These are phyloP conservation scores for Arxiozyma heterogenica DNA, from an alignment of 1,139 yeast species.

Conservation along the genomic window DNA sequence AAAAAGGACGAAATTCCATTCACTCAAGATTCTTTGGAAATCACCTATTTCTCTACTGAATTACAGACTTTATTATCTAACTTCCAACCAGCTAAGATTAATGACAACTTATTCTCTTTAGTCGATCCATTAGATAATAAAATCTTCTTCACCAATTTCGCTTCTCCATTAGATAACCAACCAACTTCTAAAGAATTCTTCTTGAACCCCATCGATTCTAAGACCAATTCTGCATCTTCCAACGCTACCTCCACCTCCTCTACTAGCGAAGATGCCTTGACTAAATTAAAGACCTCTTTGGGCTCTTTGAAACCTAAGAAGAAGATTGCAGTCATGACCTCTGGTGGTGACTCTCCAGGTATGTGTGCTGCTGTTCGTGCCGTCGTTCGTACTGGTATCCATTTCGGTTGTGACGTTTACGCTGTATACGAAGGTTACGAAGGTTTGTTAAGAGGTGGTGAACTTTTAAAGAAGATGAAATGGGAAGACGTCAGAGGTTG, in stretches of 20 bases:
- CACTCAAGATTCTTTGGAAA: conserved; percentile 25
- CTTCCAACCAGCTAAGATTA: conserved; percentile 25
- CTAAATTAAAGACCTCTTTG: conserved; percentile 17
- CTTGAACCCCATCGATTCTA: conserved; percentile 4
- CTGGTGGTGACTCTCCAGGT: conserved; percentile 85
- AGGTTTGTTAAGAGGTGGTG: conserved; percentile 66
- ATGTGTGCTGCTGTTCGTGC: conserved; percentile 80
- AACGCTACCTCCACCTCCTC: conserved; percentile 7
- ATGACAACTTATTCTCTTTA: conserved; percentile 25
- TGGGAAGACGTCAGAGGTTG: conserved; percentile 76
- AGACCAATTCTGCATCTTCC: conserved; percentile 6
- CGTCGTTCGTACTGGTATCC: conserved; percentile 66
- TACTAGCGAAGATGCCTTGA: conserved; percentile 15
- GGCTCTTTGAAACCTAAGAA: conserved; percentile 28
- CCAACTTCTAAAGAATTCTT: conserved; percentile 33
- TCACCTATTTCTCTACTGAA: conserved; percentile 47
- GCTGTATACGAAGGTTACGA: conserved; percentile 74
- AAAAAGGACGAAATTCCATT: conserved; percentile 18
- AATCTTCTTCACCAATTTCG: conserved; percentile 37
- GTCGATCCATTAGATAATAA: conserved; percentile 54
- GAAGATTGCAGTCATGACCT: conserved; percentile 77
- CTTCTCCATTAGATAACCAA: conserved; percentile 28
- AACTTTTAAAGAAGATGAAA: conserved; percentile 52
- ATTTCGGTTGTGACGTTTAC: conserved; percentile 60
- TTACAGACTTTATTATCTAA: conserved; percentile 34